Evolutionary conservation across 495 filamentous ascomycete genomes (phyloP), one percentile per base, ranked within the genome.

Genomic region (Thermochaetoides thermophila): DNA sequence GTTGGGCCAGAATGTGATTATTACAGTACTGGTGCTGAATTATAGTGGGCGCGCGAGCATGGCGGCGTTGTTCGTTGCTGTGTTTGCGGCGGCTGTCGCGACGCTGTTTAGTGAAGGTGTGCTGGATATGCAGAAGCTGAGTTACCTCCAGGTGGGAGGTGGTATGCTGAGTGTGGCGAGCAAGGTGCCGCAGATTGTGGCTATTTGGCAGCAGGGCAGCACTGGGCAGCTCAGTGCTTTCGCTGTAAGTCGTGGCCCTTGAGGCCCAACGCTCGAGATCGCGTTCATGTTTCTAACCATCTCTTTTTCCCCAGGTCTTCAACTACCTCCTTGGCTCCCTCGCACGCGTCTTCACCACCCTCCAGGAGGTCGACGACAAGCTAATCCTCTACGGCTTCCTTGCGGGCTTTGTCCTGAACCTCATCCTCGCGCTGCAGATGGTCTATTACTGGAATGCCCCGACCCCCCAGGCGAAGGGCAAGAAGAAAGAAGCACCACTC

Each of bases 211-310:
- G 39, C 59, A 92, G 52, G 85, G 84, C 16, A 78, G 82, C 23
- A 97, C 89, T 9, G 89, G 89, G 31, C 87, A 95, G 67, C 63
- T 97, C 51, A 92, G 83, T 53, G 91, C 91, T 35, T 95, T 93
- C 56, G 81, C 85, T 34, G 89, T 95, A 66, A 63, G 81, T 70
- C 27, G 25, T 32, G n/a, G n/a, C n/a, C n/a, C n/a, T n/a, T n/a
- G n/a, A n/a, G n/a, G n/a, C n/a, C n/a, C n/a, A n/a, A n/a, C n/a
- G n/a, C n/a, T n/a, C n/a, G n/a, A n/a, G n/a, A n/a, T n/a, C n/a
- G n/a, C n/a, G n/a, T n/a, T n/a, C n/a, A n/a, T n/a, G n/a, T n/a
- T n/a, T n/a, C 6, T 36, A 9, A 11, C 31, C 10, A 19, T 30
- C 7, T 13, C 1, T 21, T 23, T 14, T 23, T 35, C 7, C 9